These are phyloP conservation scores for Ceriops tagal DNA, from an alignment of 345 rosid species.

Conservation along the genomic window DNA sequence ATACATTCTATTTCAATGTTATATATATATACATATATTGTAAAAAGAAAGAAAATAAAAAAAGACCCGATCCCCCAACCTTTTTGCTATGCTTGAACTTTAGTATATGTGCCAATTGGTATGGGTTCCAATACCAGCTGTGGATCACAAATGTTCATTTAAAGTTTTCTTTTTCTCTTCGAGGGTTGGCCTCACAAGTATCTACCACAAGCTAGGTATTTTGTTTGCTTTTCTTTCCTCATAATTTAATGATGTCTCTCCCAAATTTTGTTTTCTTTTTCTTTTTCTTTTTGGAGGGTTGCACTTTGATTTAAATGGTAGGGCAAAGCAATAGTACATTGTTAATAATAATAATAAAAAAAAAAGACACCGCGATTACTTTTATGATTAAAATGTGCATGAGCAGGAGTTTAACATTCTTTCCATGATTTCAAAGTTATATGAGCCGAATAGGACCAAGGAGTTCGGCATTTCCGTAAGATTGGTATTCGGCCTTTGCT, in stretches of 20 bases:
- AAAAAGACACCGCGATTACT: not conserved
- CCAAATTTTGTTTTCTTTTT: not conserved
- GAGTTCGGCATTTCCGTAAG: not conserved
- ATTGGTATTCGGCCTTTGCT: not conserved
- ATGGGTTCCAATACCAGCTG: constrained; percentile 37
- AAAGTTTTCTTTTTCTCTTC: not conserved
- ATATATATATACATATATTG: no score
- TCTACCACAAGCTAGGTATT: not conserved
- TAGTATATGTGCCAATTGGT: not conserved
- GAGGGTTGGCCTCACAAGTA: not conserved
- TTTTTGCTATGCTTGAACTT: not conserved
- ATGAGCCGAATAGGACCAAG: no score
- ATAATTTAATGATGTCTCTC: not conserved
- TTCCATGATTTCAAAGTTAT: no score
- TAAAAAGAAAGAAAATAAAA: no score
- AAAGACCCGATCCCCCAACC: no score
- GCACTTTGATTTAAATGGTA: no score
- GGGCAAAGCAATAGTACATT: no score
- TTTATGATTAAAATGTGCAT: not conserved
- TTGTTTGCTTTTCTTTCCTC: not conserved
- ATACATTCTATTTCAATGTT: no score
- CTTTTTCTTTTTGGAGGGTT: not conserved
- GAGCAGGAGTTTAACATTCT: no score
- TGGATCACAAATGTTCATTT: constrained; percentile 27
- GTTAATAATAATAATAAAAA: no score